These are phyloP conservation scores for Lactifluus echinatus DNA, from an alignment of 768 basidiomycete genomes.

Conservation along the genomic window DNA sequence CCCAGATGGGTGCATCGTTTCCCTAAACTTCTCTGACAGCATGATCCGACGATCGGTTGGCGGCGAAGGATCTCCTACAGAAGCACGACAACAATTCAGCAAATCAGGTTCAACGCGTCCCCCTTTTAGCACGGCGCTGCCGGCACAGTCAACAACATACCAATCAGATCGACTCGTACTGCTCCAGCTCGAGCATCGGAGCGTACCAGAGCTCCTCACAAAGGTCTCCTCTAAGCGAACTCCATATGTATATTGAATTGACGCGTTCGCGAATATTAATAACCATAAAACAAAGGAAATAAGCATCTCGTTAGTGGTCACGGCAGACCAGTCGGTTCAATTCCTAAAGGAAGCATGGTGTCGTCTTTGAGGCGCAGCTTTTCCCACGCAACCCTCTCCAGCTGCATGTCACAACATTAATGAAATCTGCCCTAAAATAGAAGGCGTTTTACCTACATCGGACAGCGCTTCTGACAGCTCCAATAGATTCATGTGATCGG, in stretches of 20 bases:
- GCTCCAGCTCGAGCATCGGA: too few relatives aligned
- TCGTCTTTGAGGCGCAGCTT: slow-evolving; percentile 37
- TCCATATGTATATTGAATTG: background rate
- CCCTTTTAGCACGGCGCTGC: background rate
- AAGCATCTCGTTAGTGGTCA: background rate
- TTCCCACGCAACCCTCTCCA: slow-evolving; percentile 47
- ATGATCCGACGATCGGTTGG: background rate
- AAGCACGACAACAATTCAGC: too few relatives aligned
- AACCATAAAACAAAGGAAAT: too few relatives aligned
- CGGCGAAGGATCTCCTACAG: background rate
- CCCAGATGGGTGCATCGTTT: too few relatives aligned
- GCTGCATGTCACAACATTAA: slow-evolving; percentile 30
- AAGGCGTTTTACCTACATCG: slow-evolving; percentile 40
- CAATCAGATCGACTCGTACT: too few relatives aligned
- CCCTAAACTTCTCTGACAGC: too few relatives aligned
- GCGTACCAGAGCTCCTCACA: too few relatives aligned
- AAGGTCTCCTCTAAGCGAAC: too few relatives aligned
- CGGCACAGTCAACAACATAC: too few relatives aligned
- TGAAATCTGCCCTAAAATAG: background rate
- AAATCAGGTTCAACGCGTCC: background rate
- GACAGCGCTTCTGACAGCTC: slow-evolving; percentile 44
- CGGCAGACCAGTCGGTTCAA: slow-evolving; percentile 10
- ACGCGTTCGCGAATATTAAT: background rate
- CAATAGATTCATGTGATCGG: slow-evolving; percentile 75
- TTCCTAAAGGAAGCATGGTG: slow-evolving; percentile 28